Evolutionary conservation across 176 grass and related monocot genomes (phyloP).

Genomic region (Ananas comosus): DNA sequence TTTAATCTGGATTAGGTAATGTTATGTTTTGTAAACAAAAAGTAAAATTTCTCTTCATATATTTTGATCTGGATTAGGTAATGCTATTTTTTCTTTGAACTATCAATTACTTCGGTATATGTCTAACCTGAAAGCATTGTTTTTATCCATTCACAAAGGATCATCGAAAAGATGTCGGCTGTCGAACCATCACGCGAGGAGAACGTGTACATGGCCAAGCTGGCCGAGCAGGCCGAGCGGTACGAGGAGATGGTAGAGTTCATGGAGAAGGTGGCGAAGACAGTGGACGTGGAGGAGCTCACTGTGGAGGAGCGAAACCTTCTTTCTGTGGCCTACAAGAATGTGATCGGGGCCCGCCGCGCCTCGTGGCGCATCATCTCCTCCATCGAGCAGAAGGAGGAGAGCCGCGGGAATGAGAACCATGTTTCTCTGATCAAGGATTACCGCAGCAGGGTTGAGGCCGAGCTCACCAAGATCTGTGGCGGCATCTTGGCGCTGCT

Average conservation of each 20-base stretch:
- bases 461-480: constrained; percentile 76
- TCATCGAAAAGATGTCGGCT: constrained; percentile 7
- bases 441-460: constrained; percentile 72
- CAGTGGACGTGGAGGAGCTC: constrained; percentile 59
- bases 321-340: constrained; percentile 60
- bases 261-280: constrained; percentile 89
- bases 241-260: constrained; percentile 91
- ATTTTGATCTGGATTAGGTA: no score
- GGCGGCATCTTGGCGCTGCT: constrained; percentile 71
- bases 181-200: constrained; percentile 34
- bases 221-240: constrained; percentile 68
- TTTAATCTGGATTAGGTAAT: no score
- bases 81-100: no score
- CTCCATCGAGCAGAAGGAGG: constrained; percentile 89
- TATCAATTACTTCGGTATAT: no score
- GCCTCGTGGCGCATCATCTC: constrained; percentile 91
- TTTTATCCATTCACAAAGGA: no score
- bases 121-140: no score
- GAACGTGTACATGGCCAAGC: constrained; percentile 93
- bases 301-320: constrained; percentile 89
- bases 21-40: no score
- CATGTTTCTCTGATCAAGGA: constrained; percentile 72
- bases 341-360: constrained; percentile 79
- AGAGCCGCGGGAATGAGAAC: constrained; percentile 60
- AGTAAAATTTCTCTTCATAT: no score